Percentiles rank a stretch among this genome's conserved stretches.
These are phyloP conservation scores for Bipolaris sorokiniana DNA, from an alignment of 2,329 filamentous ascomycete species.

Conservation along the genomic window DNA sequence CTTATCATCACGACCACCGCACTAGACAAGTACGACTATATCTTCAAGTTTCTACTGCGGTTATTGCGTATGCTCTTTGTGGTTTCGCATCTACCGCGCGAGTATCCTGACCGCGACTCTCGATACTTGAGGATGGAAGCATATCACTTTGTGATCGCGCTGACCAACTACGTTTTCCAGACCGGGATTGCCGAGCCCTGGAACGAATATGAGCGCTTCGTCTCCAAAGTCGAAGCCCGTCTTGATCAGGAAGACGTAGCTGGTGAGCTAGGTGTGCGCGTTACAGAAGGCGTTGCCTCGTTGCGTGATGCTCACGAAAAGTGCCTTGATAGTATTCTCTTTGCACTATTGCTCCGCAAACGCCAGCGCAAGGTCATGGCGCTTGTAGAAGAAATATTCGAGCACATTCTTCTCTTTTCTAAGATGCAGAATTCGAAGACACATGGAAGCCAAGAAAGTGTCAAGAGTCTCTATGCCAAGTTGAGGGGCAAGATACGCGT, in stretches of 20 bases:
- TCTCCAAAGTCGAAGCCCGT: constrained; percentile 67
- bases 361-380: constrained; percentile 75
- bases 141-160: constrained; percentile 75
- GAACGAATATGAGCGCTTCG: constrained; percentile 69
- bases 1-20: constrained; percentile 73
- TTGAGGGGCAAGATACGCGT: constrained; percentile 76
- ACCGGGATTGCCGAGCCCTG: constrained; percentile 76
- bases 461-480: constrained; percentile 63
- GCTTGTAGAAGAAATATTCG: constrained; percentile 78
- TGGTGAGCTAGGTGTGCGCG: constrained; percentile 54
- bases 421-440: constrained; percentile 35
- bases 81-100: constrained; percentile 53
- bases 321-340: constrained; percentile 76
- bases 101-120: constrained; percentile 28
- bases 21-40: constrained; percentile 79
- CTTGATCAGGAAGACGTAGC: constrained; percentile 55
- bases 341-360: constrained; percentile 73
- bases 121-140: constrained; percentile 72
- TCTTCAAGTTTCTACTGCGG: constrained; percentile 81
- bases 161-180: constrained; percentile 81
- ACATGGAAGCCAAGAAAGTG: constrained; percentile 32
- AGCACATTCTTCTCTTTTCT: constrained; percentile 70
- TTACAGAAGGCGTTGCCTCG: constrained; percentile 67
- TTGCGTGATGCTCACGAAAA: constrained; percentile 74
- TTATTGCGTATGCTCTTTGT: constrained; percentile 80